Conservation (phyloP, 179 eudicot genomes). For the Silene coronaria region DNA sequence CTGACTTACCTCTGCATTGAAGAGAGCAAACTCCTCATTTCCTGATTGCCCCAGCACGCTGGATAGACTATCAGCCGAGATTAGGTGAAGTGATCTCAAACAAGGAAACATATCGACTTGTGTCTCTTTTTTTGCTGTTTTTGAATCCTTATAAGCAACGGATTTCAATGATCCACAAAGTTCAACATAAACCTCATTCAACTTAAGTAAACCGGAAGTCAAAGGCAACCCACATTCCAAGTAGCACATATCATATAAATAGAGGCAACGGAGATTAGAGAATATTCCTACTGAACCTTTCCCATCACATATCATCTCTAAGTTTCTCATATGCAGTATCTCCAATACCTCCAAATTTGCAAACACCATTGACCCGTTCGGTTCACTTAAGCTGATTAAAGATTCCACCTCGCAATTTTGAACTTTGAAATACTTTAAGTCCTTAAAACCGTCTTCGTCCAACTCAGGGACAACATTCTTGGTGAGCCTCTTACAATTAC, state of each 20-base stretch:
- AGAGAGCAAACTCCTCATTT: too few species aligned
- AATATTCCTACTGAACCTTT: background rate
- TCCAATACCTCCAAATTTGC: background rate
- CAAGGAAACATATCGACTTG: background rate
- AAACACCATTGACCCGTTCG: background rate
- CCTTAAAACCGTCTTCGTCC: background rate
- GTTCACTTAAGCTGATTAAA: background rate
- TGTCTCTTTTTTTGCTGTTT: background rate
- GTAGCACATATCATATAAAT: background rate
- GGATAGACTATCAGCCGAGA: too few species aligned
- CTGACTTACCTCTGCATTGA: too few species aligned
- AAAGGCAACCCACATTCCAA: background rate
- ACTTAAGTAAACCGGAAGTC: background rate
- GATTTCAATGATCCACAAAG: background rate
- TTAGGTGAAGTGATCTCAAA: background rate
- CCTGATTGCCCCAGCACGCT: too few species aligned
- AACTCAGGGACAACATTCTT: background rate
- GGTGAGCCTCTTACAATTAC: background rate
- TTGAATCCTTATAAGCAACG: background rate
- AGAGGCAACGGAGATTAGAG: background rate
- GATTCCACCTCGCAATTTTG: background rate
- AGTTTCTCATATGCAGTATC: background rate
- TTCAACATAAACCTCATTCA: background rate
- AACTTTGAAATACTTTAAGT: background rate
- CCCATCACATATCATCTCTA: conserved; percentile 3